Base-by-base conservation (phyloP, 495 filamentous ascomycete genomes). In the Friedmanniomyces endolithicus region DNA sequence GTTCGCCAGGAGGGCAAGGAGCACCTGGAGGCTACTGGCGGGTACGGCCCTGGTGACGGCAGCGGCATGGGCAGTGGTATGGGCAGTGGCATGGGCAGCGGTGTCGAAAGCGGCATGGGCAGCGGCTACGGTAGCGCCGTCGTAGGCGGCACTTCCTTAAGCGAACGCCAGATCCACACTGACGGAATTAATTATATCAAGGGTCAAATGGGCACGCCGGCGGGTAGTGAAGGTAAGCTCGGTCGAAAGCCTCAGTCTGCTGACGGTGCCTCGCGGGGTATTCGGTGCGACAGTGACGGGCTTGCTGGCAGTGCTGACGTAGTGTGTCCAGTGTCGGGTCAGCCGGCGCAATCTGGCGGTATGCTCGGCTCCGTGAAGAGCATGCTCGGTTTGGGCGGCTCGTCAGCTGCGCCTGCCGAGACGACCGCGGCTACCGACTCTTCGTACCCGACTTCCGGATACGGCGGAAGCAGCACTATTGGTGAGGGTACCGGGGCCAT, bases 121-220 rank as follows among this genome's bases (percentile, higher is more conserved):
- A 8, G 8, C 8, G 33, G 33, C 33, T 35, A 35, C 33, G 33
- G 33, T 16, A 35, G 33, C 33, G 33, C 33, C 8, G 33, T 8
- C 33, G 16, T 35, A 8, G 33, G 33, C 23, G 51, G 51, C 12
- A 53, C 27, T 1, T 25, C 19, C 6, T 41, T 14, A 14, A 41
- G 17, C 16, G 39, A 54, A 16, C 7, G 14, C 11, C 3, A 35
- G 11, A 37, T 54, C 16, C 43, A 41, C 19, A 8, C 35, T 12
- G 53, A 56, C 20, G 53, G 53, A 4, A 49, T 56, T 11, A 44
- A 56, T 2, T 44, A 56, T 29, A 56, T 56, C 20, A 56, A 56
- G 53, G 12, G 20, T 1, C 52, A 50, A 7, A n/a, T 29, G 11
- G 41, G 12, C 1, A 45, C 51, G 19, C 20, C 33, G 27, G 44